phyloP scores from a whole-genome alignment of 1,284 basidiomycete genomes.

The Entoloma clypeatum region DNA sequence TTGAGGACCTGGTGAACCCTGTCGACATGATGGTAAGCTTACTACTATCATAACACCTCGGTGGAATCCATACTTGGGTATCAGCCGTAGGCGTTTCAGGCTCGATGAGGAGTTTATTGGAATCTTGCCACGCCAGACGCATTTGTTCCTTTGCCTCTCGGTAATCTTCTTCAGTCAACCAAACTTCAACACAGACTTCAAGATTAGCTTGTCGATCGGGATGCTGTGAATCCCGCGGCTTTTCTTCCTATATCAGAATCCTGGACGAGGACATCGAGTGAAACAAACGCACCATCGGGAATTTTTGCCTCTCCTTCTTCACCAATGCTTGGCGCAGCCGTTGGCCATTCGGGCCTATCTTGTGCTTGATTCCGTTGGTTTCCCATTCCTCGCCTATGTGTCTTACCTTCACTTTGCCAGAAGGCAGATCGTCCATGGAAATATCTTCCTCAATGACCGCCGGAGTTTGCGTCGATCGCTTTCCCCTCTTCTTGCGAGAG shows the following conservation, averaged over 20 bases:
- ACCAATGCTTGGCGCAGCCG: constrained; percentile 63
- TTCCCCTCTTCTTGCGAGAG: constrained; percentile 40
- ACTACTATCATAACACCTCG: not conserved
- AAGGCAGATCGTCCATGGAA: constrained; percentile 40
- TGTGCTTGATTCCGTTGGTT: constrained; percentile 60
- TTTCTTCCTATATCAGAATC: constrained; percentile 10
- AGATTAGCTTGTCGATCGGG: constrained; percentile 64
- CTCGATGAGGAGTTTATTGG: constrained; percentile 37
- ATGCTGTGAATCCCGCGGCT: constrained; percentile 76
- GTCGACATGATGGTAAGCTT: constrained; percentile 1
- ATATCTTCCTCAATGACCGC: constrained; percentile 33
- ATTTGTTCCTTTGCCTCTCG: constrained; percentile 55
- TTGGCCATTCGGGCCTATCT: constrained; percentile 67
- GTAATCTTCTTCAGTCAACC: constrained; percentile 74
- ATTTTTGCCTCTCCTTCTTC: constrained; percentile 63
- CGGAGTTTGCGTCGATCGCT: constrained; percentile 28
- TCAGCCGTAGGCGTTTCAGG: constrained; percentile 37
- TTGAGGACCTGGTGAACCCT: constrained; percentile 22
- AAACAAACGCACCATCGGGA: constrained; percentile 57
- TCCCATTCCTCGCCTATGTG: constrained; percentile 74
- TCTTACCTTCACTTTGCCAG: constrained; percentile 48
- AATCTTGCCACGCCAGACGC: constrained; percentile 67
- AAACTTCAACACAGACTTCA: constrained; percentile 68
- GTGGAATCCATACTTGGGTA: constrained; percentile 29
- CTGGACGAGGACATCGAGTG: constrained; percentile 7